Evolutionary conservation across 129 eudicot species (phyloP), one percentile per base, ranked within the genome.

Genomic region (sunflower (Helianthus annuus)): DNA sequence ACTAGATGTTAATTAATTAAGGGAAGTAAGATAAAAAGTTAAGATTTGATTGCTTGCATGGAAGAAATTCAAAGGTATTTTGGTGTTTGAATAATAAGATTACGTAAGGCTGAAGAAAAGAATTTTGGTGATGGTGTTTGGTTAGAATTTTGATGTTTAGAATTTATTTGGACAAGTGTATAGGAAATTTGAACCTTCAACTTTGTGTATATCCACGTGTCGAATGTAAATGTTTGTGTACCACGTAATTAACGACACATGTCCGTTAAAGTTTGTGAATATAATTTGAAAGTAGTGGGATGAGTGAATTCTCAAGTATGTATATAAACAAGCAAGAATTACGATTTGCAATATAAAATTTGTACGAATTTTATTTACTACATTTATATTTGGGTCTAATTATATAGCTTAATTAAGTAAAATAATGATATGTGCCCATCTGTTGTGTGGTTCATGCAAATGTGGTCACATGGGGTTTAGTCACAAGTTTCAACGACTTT

Each of bases 1-100:
- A 87, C 95, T n/a, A 85, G 82, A 73, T 91, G 95, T 78, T 88
- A 48, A 78, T 22, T 62, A 36, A 16, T 38, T 19, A 3, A 17
- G 5, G 36, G 36, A 32, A 32, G 36, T 32, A 32, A 32, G 36
- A 32, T 32, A 2, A 32, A 32, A 32, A 32, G 36, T 32, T 32
- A 32, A 32, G 36, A 32, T 32, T 40, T 39, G 0, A 32, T 10
- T 70, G 64, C 71, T 66, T 75, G 79, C 24, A 54, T 44, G 38
- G 13, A 66, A 76, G 27, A 56, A 76, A 54, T 27, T 54, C 16
- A 6, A 7, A 48, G 27, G 27, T 16, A 40, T 9, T 51, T 32
- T 66, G 49, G 10, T 45, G 49, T 44, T 44, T 39, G 19, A 14
- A 19, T 55, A 6, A 24, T 12, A 16, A 9, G 68, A 46, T 76